Conservation (phyloP, 495 filamentous ascomycete genomes). For the Aspergillus coremiiformis region DNA sequence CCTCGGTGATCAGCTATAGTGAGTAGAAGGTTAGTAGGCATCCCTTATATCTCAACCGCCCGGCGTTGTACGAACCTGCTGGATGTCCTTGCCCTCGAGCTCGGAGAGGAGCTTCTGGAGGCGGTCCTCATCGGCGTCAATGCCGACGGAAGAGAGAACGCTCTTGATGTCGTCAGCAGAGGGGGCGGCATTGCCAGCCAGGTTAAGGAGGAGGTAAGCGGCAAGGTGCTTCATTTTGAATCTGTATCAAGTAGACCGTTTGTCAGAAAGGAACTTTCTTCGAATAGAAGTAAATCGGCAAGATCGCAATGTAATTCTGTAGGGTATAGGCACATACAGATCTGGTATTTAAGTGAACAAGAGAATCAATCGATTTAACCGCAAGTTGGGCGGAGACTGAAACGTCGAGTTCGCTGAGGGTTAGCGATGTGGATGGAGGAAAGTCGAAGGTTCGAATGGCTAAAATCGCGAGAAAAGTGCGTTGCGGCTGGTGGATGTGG, state of each 20-base stretch:
- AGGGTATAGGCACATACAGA: constrained; percentile 17
- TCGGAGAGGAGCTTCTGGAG: constrained; percentile 78
- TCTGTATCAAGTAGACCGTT: constrained; percentile 20
- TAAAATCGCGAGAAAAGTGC: constrained; percentile 39
- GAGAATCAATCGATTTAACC: constrained; percentile 97
- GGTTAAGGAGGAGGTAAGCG: constrained; percentile 92
- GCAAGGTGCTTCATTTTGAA: constrained; percentile 99
- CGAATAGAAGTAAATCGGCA: not conserved
- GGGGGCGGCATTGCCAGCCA: constrained; percentile 87
- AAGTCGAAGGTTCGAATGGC: constrained; percentile 21
- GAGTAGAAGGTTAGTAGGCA: constrained; percentile 13
- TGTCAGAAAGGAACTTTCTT: constrained; percentile 4
- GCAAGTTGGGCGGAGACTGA: constrained; percentile 79
- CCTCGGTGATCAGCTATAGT: constrained; percentile 80
- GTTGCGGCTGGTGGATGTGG: constrained; percentile 32
- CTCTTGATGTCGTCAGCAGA: constrained; percentile 81
- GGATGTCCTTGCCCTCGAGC: constrained; percentile 96
- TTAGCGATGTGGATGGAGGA: constrained; percentile 27
- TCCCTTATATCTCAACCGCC: not conserved
- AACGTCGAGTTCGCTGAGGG: constrained; percentile 58
- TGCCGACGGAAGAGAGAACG: constrained; percentile 90
- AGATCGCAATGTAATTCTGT: not conserved
- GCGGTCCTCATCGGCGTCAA: constrained; percentile 87
- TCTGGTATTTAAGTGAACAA: constrained; percentile 49
- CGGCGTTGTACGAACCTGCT: constrained; percentile 59